phyloP scores from a whole-genome alignment of 768 basidiomycete genomes.

The Tulasnella sp. region DNA sequence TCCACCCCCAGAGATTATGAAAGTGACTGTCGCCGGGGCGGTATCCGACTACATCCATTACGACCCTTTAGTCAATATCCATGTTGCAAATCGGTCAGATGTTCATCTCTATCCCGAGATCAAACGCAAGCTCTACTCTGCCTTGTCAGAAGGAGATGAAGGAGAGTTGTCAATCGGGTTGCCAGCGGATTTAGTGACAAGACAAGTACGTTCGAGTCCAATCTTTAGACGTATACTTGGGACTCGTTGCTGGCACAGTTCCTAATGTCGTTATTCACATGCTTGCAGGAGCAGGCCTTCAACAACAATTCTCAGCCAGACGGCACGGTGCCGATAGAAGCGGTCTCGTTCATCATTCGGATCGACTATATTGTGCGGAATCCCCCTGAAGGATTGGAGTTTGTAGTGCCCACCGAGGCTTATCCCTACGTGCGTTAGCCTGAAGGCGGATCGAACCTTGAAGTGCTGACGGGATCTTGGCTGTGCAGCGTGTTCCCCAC shows the following conservation, averaged over 20 bases:
- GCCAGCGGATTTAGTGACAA: constrained; percentile 64
- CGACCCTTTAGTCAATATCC: constrained; percentile 67
- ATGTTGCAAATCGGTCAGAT: constrained; percentile 63
- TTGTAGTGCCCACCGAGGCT: constrained; percentile 73
- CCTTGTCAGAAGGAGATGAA: constrained; percentile 86
- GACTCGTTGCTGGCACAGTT: background rate
- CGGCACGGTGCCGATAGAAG: constrained; percentile 35
- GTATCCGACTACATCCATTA: constrained; percentile 72
- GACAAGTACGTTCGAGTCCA: constrained; percentile 46
- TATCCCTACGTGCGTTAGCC: constrained; percentile 69
- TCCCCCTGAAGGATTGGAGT: constrained; percentile 80
- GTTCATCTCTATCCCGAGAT: constrained; percentile 88
- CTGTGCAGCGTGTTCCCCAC: constrained; percentile 78
- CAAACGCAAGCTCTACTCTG: constrained; percentile 87
- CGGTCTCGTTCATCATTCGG: constrained; percentile 49
- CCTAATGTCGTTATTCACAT: background rate
- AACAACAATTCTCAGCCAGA: constrained; percentile 60
- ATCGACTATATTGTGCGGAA: constrained; percentile 78
- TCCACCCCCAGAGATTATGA: constrained; percentile 56
- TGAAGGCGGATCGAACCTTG: background rate
- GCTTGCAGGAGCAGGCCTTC: constrained; percentile 54
- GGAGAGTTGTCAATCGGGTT: constrained; percentile 91
- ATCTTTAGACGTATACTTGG: background rate
- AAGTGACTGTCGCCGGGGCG: constrained; percentile 66
- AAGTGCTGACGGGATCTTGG: constrained; percentile 6